phyloP scores from a whole-genome alignment of 1,284 basidiomycete species.

The Cryptococcus neoformans region DNA sequence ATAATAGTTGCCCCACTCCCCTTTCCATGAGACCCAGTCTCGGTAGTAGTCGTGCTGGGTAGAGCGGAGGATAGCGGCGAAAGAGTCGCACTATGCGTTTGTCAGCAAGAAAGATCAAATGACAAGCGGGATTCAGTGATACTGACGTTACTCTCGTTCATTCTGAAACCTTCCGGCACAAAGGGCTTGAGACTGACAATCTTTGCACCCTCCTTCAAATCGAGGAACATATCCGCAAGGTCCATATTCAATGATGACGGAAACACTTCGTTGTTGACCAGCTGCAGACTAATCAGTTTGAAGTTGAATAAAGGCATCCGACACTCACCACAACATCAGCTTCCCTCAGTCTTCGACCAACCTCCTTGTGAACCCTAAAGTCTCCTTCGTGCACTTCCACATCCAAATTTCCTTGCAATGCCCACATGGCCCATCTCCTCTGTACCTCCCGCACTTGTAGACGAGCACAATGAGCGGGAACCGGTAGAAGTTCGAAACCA shows the following conservation, averaged over 20 bases:
- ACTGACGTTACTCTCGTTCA: conserved; percentile 52
- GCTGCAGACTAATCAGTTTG: conserved; percentile 11
- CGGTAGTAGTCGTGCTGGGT: conserved; percentile 35
- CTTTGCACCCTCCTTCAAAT: conserved; percentile 54
- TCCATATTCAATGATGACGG: conserved; percentile 54
- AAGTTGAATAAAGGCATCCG: neutral
- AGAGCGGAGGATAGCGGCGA: conserved; percentile 38
- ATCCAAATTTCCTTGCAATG: conserved; percentile 48
- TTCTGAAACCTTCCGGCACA: conserved; percentile 52
- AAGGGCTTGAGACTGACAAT: conserved; percentile 57
- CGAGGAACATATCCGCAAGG: conserved; percentile 56
- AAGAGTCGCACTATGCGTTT: conserved; percentile 39
- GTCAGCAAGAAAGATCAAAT: neutral
- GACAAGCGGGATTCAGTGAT: neutral
- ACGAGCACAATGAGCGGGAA: conserved; percentile 52
- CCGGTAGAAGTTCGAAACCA: conserved; percentile 56
- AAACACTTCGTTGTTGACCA: conserved; percentile 59
- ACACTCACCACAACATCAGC: conserved; percentile 55
- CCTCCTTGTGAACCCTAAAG: conserved; percentile 49
- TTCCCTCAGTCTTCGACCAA: conserved; percentile 42
- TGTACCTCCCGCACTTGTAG: conserved; percentile 53
- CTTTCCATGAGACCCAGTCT: conserved; percentile 49
- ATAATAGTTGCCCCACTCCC: conserved; percentile 39
- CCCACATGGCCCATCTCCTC: conserved; percentile 55
- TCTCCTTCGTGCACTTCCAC: conserved; percentile 53